These are phyloP conservation scores for Pseudocohnilembus persalinus DNA, from an alignment of 169 alveolate genomes.

Conservation along the genomic window DNA sequence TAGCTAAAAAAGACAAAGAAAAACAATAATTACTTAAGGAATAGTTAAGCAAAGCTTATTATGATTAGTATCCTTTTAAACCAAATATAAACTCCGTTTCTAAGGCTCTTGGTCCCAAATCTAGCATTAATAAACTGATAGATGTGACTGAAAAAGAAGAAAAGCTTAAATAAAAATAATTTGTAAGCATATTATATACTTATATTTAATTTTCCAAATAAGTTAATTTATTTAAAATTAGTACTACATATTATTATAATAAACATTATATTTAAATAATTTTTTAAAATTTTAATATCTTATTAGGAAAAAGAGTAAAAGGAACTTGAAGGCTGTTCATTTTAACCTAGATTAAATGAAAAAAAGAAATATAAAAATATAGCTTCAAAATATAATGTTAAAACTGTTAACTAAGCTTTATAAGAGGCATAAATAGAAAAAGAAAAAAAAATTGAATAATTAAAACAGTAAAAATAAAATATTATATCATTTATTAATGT, in stretches of 20 bases:
- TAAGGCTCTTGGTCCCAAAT: slow-evolving; percentile 12
- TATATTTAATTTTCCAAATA: too few relatives aligned
- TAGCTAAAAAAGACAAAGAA: slow-evolving; percentile 25
- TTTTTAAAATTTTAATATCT: not conserved
- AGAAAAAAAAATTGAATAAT: slow-evolving; percentile 25
- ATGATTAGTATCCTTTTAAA: slow-evolving; percentile 31
- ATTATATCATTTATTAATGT: too few relatives aligned
- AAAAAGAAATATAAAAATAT: slow-evolving; percentile 26
- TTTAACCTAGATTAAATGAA: slow-evolving; percentile 30
- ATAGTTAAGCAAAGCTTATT: slow-evolving; percentile 36
- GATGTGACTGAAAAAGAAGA: slow-evolving; percentile 26
- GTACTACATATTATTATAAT: too few relatives aligned
- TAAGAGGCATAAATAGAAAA: slow-evolving; percentile 24
- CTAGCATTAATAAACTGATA: slow-evolving; percentile 25
- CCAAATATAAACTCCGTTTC: slow-evolving; percentile 37
- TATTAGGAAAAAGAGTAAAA: slow-evolving; percentile 25
- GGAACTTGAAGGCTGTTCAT: slow-evolving; percentile 24
- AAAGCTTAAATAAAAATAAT: slow-evolving; percentile 22
- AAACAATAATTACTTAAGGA: slow-evolving; percentile 38
- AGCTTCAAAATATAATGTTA: slow-evolving; percentile 25
- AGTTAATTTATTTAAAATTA: too few relatives aligned
- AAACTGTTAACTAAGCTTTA: slow-evolving; percentile 1
- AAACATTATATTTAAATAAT: too few relatives aligned
- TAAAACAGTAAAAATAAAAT: slow-evolving; percentile 19
- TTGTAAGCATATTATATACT: too few relatives aligned